Conservation (phyloP, 208 protist species). For the Leishmania arabica region DNA sequence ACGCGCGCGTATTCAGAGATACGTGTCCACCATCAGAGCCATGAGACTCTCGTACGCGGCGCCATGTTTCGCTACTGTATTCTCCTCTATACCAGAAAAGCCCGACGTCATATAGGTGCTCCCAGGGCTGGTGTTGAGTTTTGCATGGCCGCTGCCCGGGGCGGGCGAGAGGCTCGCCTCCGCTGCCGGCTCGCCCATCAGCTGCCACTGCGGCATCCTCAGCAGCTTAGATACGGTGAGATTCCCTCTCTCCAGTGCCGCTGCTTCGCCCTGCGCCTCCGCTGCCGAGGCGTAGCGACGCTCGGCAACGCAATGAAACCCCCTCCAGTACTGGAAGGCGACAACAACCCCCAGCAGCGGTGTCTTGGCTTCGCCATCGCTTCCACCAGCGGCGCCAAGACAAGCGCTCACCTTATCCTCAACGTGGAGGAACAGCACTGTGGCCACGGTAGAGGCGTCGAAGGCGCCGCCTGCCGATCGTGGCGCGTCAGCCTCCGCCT, state of each 20-base stretch:
- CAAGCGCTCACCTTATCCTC: neutral
- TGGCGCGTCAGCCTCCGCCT: neutral
- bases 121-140: neutral
- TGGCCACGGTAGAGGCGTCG: constrained; percentile 10
- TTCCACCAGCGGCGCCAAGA: neutral
- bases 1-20: constrained; percentile 7
- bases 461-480: neutral
- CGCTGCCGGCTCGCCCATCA: neutral
- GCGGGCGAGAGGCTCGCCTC: neutral
- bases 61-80: neutral
- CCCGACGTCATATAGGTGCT: neutral
- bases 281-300: neutral
- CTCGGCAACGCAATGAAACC: constrained; percentile 18
- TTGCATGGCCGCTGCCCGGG: neutral
- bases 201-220: neutral
- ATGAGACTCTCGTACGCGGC: constrained; percentile 28
- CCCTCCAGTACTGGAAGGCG: constrained; percentile 20
- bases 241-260: neutral
- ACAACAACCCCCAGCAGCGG: constrained; percentile 17
- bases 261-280: constrained; percentile 8
- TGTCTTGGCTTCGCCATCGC: neutral
- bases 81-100: neutral
- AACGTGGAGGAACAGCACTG: constrained; percentile 13
- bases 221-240: constrained; percentile 5
- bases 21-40: constrained; percentile 28